Conservation (phyloP, 2,329 filamentous ascomycete genomes). For the Phyllosticta citribraziliensis region DNA sequence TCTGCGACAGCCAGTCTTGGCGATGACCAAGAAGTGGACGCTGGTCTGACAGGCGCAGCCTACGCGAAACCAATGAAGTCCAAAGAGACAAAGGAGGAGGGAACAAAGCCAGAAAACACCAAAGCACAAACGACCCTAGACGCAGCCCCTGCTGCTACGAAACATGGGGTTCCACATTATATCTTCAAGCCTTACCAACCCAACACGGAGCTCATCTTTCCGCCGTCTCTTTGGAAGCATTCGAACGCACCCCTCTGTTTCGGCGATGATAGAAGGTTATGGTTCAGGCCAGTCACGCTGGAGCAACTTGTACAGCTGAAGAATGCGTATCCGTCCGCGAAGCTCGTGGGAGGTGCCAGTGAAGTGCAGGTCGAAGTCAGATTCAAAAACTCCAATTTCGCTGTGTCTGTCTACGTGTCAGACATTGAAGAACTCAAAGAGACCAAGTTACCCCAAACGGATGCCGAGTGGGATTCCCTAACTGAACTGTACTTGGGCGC, state of each 20-base stretch:
- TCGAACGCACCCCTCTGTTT: constrained; percentile 71
- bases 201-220: constrained; percentile 89
- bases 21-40: constrained; percentile 16
- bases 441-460: constrained; percentile 30
- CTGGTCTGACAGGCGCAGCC: constrained; percentile 19
- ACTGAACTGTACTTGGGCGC: constrained; percentile 65
- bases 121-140: constrained; percentile 31
- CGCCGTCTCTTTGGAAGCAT: constrained; percentile 70
- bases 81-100: constrained; percentile 17
- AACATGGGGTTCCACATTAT: constrained; percentile 42
- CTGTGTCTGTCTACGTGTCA: constrained; percentile 79
- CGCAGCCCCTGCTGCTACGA: constrained; percentile 44
- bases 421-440: constrained; percentile 80
- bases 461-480: constrained; percentile 19
- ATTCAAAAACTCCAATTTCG: constrained; percentile 88
- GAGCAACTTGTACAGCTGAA: constrained; percentile 85
- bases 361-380: constrained; percentile 97
- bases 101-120: constrained; percentile 37
- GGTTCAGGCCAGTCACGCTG: constrained; percentile 81
- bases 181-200: constrained; percentile 82
- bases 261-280: constrained; percentile 85
- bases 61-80: constrained; percentile 28
- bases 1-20: constrained; percentile 18
- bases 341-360: constrained; percentile 87
- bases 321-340: constrained; percentile 71